Evolutionary conservation across 345 rosid species (phyloP).

Genomic region (Eucalyptus viminalis): DNA sequence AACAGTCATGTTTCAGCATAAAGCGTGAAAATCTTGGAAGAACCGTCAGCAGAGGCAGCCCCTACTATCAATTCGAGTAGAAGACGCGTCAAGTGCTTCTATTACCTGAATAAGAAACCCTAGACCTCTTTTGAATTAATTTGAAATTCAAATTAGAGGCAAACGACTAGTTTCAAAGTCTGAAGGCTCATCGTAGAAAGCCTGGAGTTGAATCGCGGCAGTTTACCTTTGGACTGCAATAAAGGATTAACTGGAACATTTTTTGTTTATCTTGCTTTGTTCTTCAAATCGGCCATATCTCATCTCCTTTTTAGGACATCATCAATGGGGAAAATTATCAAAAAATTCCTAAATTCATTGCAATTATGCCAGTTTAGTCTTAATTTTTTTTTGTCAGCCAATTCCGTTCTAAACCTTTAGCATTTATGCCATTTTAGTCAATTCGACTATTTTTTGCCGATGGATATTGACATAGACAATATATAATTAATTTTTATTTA

Average conservation of each 20-base stretch:
- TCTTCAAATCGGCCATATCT: neutral
- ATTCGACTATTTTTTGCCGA: no score
- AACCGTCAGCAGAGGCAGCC: neutral
- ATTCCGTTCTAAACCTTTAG: no score
- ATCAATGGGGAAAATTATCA: fast-evolving
- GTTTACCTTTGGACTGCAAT: neutral
- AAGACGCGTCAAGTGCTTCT: neutral
- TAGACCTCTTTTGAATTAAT: neutral
- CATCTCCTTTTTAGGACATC: neutral
- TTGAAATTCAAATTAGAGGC: neutral
- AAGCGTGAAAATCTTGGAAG: neutral
- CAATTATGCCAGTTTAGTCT: fast-evolving
- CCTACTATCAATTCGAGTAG: neutral
- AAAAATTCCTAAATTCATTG: fast-evolving
- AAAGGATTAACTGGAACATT: neutral
- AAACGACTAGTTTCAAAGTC: neutral
- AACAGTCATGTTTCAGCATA: no score
- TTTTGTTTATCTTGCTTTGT: neutral
- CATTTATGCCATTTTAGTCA: no score
- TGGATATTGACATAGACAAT: no score
- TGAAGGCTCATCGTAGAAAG: no score
- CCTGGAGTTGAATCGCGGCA: no score
- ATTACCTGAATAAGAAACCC: neutral
- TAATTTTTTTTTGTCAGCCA: no score
- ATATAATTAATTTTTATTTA: no score